Evolutionary conservation across 768 basidiomycete genomes (phyloP).

Genomic region (Amanita rubescens): DNA sequence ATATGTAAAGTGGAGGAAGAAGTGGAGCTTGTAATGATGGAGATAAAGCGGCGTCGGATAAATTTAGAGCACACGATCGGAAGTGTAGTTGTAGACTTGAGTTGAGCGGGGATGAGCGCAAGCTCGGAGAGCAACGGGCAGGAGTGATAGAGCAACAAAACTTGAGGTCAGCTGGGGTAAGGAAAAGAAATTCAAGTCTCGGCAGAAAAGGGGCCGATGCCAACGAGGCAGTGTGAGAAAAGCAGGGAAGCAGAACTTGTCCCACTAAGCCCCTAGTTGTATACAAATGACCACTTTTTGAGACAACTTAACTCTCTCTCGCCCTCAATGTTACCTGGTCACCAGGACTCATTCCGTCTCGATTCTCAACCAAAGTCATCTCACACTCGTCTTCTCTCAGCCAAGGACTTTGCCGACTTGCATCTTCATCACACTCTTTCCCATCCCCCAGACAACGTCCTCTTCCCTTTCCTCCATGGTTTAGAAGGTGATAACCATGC

Average conservation of each 20-base stretch:
- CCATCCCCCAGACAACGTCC: constrained; percentile 71
- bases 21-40: not conserved
- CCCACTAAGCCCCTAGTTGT: not conserved
- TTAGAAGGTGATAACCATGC: constrained; percentile 74
- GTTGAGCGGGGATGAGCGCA: not conserved
- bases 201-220: not conserved
- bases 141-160: not conserved
- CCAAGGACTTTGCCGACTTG: constrained; percentile 47
- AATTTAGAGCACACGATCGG: not conserved
- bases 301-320: constrained; percentile 2
- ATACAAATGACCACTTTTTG: constrained; percentile 1
- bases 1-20: not conserved
- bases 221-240: constrained; percentile 5
- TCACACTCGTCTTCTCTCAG: constrained; percentile 24
- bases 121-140: not conserved
- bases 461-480: constrained; percentile 88
- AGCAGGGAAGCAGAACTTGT: not conserved
- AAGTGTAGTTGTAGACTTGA: too few species aligned
- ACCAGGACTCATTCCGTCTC: constrained; percentile 15
- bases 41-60: not conserved
- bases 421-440: constrained; percentile 56
- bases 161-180: not conserved
- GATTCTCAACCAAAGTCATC: not conserved
- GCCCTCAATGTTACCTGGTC: not conserved
- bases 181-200: too few species aligned